Evolutionary conservation across 768 basidiomycete species (phyloP), one percentile per base, ranked within the genome.

Genomic region (Termitomyces eurrhizus): DNA sequence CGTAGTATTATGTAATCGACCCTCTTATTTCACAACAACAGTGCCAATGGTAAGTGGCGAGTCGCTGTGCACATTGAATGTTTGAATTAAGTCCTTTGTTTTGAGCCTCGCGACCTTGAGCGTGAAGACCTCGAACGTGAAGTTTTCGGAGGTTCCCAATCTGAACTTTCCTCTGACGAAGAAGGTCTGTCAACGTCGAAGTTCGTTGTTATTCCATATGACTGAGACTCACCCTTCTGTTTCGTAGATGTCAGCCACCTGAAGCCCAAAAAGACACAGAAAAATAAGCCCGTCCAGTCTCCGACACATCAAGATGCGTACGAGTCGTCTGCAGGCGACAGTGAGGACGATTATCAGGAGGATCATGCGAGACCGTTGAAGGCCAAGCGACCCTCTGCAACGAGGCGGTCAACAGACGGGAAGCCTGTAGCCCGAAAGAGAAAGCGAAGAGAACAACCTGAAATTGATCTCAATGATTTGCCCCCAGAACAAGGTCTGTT

Each of bases 101-200:
- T 11, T 42, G 24, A 66, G 67, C 62, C 60, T 9, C 51, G 59
- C 26, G 75, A 78, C 55, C 84, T 88, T 37, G 87, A 83, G 59
- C 85, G 83, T 54, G 60, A 60, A 55, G 53, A 78, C 57, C 85
- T 88, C 36, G 87, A 83, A 61, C 86, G 83, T 57, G 87, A 88
- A 67, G 88, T 93, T 59, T 94, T 93, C 68, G 92, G 90, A 62
- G 89, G 89, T 42, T 88, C 87, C 18, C 90, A 90, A 67, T 92
- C 92, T 3, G 93, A 95, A 63, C 83, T 93, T 9, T 93, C 91
- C 0, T 85, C 85, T 9, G 86, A 87, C 60, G 89, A 89, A 63
- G 88, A 90, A 41, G 79, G 81, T 82, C 29, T 5, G 59, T 42
- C 11, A 46, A 18, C n/a, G 32, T 37, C 12, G n/a, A n/a, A n/a